Evolutionary conservation across 441 rosid species (phyloP).

Genomic region (Pelargonium myrrhifolium): DNA sequence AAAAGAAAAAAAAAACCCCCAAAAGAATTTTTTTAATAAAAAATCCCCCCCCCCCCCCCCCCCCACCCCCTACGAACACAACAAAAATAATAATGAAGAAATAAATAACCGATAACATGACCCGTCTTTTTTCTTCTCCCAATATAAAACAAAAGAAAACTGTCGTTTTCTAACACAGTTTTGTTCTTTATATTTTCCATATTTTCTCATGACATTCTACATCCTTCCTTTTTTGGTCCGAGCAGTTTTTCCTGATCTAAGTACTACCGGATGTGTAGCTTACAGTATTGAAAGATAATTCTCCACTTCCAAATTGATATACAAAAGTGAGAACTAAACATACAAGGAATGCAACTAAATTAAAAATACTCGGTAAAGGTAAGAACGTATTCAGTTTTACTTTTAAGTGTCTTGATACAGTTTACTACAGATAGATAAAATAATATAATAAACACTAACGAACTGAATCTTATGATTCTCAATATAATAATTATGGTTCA

Average conservation of each 20-base stretch:
- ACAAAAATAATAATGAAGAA: no score
- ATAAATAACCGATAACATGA: neutral
- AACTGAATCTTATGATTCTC: conserved; percentile 3
- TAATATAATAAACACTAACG: neutral
- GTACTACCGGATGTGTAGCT: neutral
- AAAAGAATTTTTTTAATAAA: no score
- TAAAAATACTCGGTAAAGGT: neutral
- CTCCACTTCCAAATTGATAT: conserved; percentile 2
- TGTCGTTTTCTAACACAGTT: neutral
- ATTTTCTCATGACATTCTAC: neutral
- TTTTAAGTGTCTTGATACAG: neutral
- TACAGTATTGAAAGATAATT: neutral
- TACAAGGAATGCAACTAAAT: neutral
- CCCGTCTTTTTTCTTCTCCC: neutral
- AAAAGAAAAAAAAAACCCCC: no score
- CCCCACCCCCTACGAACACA: neutral
- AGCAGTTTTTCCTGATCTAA: neutral
- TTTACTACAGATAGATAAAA: neutral
- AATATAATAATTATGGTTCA: neutral
- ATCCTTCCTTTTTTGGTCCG: neutral
- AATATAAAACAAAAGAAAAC: neutral
- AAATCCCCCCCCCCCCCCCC: no score
- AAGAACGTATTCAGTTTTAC: neutral
- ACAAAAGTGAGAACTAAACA: neutral
- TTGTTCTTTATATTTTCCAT: neutral